Evolutionary conservation across 2,329 filamentous ascomycete species (phyloP).

Genomic region (Aspergillus sp.): DNA sequence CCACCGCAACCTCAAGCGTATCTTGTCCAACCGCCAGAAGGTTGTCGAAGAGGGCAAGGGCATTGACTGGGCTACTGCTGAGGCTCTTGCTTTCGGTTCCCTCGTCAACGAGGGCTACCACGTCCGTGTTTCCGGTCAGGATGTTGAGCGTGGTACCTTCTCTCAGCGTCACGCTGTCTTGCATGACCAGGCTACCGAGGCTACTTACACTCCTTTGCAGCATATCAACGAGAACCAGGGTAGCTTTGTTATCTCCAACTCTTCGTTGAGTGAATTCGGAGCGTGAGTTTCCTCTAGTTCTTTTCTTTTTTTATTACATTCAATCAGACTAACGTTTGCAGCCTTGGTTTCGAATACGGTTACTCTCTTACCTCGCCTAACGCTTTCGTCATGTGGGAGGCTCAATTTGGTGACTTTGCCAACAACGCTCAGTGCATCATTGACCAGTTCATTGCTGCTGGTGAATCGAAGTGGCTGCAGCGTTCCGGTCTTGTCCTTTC

Average conservation of each 20-base stretch:
- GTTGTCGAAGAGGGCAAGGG: conserved; percentile 83
- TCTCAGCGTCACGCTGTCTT: conserved; percentile 96
- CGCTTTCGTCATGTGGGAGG: conserved; percentile 98
- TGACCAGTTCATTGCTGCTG: conserved; percentile 96
- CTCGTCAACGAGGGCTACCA: conserved; percentile 91
- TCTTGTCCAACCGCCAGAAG: conserved; percentile 82
- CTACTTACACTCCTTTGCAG: conserved; percentile 87
- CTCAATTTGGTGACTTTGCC: conserved; percentile 98
- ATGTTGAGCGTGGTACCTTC: conserved; percentile 99
- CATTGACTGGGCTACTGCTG: conserved; percentile 96
- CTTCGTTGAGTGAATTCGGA: conserved; percentile 69
- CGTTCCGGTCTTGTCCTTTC: conserved; percentile 94
- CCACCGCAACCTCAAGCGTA: conserved; percentile 96
- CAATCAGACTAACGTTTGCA: conserved; percentile 50
- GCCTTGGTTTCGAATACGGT: conserved; percentile 94
- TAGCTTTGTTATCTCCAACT: conserved; percentile 95
- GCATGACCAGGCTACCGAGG: conserved; percentile 93
- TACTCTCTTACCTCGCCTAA: conserved; percentile 97
- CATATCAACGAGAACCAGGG: conserved; percentile 85
- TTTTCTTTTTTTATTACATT: background rate
- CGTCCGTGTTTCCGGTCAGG: conserved; percentile 94
- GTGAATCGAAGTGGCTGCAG: conserved; percentile 98
- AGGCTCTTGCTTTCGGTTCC: conserved; percentile 89
- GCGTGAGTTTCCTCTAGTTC: conserved; percentile 39
- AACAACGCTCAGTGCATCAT: conserved; percentile 99